These are phyloP conservation scores for Talinum fruticosum DNA, from an alignment of 148 eudicot species.

Conservation along the genomic window DNA sequence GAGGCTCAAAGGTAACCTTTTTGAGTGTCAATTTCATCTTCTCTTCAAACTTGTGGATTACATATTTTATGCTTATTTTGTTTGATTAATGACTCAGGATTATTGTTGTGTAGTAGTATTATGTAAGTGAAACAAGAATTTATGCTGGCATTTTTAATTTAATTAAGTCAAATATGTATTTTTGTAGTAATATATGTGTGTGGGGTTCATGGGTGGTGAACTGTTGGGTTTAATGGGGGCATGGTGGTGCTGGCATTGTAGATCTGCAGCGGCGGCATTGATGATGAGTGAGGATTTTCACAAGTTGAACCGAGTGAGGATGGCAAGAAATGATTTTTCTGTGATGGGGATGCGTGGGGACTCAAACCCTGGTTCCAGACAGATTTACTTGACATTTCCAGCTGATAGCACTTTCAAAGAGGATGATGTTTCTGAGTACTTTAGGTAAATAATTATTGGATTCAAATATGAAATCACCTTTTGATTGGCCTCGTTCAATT, in stretches of 20 bases:
- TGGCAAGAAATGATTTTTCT: conserved; percentile 58
- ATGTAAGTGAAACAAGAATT: neutral
- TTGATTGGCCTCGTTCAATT: neutral
- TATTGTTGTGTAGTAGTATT: too few species aligned
- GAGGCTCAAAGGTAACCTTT: conserved; percentile 59
- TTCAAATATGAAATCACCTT: neutral
- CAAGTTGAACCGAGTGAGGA: conserved; percentile 46
- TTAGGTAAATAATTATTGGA: conserved; percentile 43
- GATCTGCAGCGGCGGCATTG: conserved; percentile 71
- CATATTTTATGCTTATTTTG: neutral
- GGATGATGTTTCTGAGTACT: conserved; percentile 86
- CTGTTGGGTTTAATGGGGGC: conserved; percentile 17
- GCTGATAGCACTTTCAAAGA: conserved; percentile 93
- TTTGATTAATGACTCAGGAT: neutral
- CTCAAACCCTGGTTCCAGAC: conserved; percentile 52
- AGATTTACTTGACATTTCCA: conserved; percentile 92
- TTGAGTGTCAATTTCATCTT: neutral
- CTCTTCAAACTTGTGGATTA: neutral
- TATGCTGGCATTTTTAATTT: neutral
- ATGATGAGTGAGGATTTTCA: conserved; percentile 73
- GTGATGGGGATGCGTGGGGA: conserved; percentile 41
- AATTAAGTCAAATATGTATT: too few species aligned
- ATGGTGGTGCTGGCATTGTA: conserved; percentile 35
- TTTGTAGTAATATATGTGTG: neutral
- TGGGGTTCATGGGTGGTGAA: conserved; percentile 11